phyloP scores from a whole-genome alignment of 768 basidiomycete species.

The Phallus indusiatus region DNA sequence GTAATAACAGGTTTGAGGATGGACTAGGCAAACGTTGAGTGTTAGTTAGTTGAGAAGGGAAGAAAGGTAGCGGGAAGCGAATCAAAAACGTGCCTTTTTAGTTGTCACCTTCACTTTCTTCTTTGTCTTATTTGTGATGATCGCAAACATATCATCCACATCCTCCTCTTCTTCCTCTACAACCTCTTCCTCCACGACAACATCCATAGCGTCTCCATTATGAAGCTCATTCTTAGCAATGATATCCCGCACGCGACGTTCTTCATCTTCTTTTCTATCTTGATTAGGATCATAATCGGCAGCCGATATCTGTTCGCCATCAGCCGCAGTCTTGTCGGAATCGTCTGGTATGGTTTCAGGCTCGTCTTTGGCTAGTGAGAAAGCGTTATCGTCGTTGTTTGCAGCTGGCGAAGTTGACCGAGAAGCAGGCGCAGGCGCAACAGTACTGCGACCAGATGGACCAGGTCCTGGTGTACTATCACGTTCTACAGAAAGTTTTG shows the following conservation, averaged over 20 bases:
- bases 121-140: conserved; percentile 39
- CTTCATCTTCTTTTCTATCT: conserved; percentile 80
- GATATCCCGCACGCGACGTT: conserved; percentile 47
- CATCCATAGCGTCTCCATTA: conserved; percentile 34
- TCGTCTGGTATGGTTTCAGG: conserved; percentile 38
- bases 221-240: conserved; percentile 26
- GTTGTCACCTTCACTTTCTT: conserved; percentile 44
- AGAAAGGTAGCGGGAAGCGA: not conserved
- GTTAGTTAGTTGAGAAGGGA: not conserved
- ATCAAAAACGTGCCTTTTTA: conserved; percentile 29
- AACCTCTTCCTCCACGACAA: conserved; percentile 43
- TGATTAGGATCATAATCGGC: conserved; percentile 86
- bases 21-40: not conserved
- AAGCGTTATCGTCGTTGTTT: conserved; percentile 25
- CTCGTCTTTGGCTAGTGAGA: conserved; percentile 60
- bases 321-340: conserved; percentile 30
- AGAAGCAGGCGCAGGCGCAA: not conserved
- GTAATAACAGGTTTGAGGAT: conserved; percentile 44
- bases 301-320: conserved; percentile 68
- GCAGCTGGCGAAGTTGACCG: conserved; percentile 16
- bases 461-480: not conserved
- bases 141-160: conserved; percentile 93
- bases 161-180: conserved; percentile 71
- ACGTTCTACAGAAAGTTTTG: not conserved
- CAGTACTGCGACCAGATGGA: not conserved